These are phyloP conservation scores for Fusarium devonianum DNA, from an alignment of 2,329 filamentous ascomycete species.

Conservation along the genomic window DNA sequence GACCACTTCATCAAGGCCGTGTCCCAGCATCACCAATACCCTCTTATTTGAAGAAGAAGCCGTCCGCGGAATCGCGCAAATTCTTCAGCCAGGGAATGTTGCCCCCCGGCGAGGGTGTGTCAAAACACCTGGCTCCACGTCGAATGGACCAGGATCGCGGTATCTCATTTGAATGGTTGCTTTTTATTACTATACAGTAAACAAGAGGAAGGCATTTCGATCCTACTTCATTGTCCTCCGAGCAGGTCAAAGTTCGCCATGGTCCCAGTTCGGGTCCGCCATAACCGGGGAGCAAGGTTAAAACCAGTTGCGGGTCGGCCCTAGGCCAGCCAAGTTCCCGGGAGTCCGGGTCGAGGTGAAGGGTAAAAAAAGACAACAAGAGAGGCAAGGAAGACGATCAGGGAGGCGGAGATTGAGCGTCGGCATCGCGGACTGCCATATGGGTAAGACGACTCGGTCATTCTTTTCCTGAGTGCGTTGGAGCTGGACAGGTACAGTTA, in stretches of 20 bases:
- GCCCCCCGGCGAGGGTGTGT: conserved; percentile 9
- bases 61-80: conserved; percentile 23
- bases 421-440: neutral
- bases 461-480: too few species aligned
- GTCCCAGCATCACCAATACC: conserved; percentile 5
- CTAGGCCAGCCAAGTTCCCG: conserved; percentile 20
- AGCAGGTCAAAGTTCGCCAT: conserved; percentile 22
- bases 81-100: conserved; percentile 24
- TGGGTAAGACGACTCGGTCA: conserved; percentile 19
- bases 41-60: conserved; percentile 13
- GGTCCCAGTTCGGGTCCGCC: conserved; percentile 27
- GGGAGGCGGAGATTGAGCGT: neutral
- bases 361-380: conserved; percentile 29
- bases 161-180: conserved; percentile 24
- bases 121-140: conserved; percentile 26
- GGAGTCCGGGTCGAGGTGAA: conserved; percentile 5
- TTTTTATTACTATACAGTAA: conserved; percentile 23
- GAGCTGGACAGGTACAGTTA: too few species aligned
- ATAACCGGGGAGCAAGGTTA: conserved; percentile 21
- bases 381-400: conserved; percentile 26
- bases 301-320: conserved; percentile 25
- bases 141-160: conserved; percentile 17
- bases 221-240: conserved; percentile 12
- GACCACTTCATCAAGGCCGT: conserved; percentile 13
- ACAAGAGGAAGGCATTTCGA: conserved; percentile 19